Evolutionary conservation across 2,329 filamentous ascomycete species (phyloP), one percentile per base, ranked within the genome.

Genomic region (Colletotrichum falcatum): DNA sequence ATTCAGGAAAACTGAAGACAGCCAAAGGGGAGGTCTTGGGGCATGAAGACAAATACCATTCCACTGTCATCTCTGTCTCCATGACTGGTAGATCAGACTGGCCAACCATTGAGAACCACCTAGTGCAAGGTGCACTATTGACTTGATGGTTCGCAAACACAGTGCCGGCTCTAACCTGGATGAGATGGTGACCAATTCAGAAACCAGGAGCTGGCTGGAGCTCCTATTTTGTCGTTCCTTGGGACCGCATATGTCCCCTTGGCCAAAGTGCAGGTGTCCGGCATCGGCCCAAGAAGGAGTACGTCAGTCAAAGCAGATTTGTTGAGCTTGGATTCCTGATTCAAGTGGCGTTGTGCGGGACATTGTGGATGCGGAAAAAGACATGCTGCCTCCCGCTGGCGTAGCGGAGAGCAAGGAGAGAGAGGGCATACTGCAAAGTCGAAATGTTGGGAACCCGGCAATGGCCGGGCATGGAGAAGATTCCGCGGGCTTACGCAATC

Each of bases 61-160:
- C 1, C n/a, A 23, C 7, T 23, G 4, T 23, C 9, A 46, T 23
- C 1, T 11, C 9, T 11, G 8, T 23, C 20, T 23, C 20, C 5
- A 18, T 16, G 16, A 18, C 14, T 5, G 14, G 16, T 6, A 18
- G 16, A 18, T 39, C 14, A 18, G 37, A 39, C 16, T 4, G 35
- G 20, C 18, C n/a, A 0, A n/a, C 4, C 1, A 44, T n/a, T 11
- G 18, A 44, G 11, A 44, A n/a, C 6, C 7, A n/a, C 9, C 20
- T 1, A n/a, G 8, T 3, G 18, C 4, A n/a, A n/a, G 16, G 20
- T 44, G 9, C 42, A n/a, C 7, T n/a, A 8, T n/a, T n/a, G 18
- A 0, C 18, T 4, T n/a, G n/a, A n/a, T 11, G 11, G 42, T n/a
- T 1, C 3, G 20, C 3, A 4, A 44, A 1, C 8, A 11, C 18